phyloP scores from a whole-genome alignment of 2,329 filamentous ascomycete genomes.

The Rhynchosporium secalis region DNA sequence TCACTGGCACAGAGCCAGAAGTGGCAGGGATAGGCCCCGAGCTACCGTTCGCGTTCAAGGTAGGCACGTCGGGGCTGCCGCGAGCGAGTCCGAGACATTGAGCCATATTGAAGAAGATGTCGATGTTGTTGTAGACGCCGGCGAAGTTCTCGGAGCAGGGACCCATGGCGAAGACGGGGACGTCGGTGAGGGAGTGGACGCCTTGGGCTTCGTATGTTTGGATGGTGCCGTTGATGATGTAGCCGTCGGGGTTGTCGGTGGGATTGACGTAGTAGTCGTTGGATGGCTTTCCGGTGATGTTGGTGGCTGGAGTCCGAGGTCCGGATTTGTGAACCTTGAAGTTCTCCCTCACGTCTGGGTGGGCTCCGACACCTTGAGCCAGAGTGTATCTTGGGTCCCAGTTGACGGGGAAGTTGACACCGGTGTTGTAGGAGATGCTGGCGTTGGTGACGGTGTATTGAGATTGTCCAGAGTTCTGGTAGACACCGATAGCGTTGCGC shows the following conservation, averaged over 20 bases:
- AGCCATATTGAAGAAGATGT: constrained; percentile 71
- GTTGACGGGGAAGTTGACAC: constrained; percentile 75
- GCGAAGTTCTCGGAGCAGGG: constrained; percentile 78
- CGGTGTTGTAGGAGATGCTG: constrained; percentile 67
- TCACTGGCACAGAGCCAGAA: constrained; percentile 18
- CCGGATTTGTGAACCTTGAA: constrained; percentile 69
- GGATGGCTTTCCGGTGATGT: constrained; percentile 50
- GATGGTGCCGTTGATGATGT: constrained; percentile 75
- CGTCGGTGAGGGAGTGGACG: constrained; percentile 76
- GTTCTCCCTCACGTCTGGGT: constrained; percentile 75
- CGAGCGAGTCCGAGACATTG: constrained; percentile 35
- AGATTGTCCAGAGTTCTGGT: constrained; percentile 70
- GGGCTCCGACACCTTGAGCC: constrained; percentile 68
- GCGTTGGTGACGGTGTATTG: constrained; percentile 66
- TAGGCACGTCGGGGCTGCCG: constrained; percentile 19
- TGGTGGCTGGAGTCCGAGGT: constrained; percentile 61
- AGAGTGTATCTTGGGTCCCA: constrained; percentile 86
- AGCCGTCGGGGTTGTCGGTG: constrained; percentile 63
- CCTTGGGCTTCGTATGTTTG: constrained; percentile 63
- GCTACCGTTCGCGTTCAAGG: constrained; percentile 3
- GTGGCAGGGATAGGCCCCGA: constrained; percentile 5
- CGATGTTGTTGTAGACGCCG: constrained; percentile 69
- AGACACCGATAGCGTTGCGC: constrained; percentile 72
- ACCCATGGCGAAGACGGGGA: constrained; percentile 75
- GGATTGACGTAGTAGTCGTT: constrained; percentile 68